Conservation (phyloP, 2,329 filamentous ascomycete species). For the Gliomastix tumulicola region DNA sequence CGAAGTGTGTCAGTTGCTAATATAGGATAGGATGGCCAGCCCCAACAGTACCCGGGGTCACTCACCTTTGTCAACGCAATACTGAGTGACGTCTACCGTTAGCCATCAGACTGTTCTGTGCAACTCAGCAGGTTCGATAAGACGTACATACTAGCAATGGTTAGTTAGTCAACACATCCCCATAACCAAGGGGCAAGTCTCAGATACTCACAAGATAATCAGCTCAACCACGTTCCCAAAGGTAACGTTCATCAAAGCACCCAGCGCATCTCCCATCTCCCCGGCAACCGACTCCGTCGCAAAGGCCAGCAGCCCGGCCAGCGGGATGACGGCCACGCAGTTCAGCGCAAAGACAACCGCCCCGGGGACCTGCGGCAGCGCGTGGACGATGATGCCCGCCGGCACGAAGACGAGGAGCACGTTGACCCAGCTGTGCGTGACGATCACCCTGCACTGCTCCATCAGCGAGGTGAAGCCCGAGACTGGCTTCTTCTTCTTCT, state of each 20-base stretch:
- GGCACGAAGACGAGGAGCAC: conserved; percentile 72
- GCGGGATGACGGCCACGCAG: conserved; percentile 66
- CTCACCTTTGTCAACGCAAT: conserved; percentile 64
- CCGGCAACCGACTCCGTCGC: conserved; percentile 70
- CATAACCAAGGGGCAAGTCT: too few species aligned
- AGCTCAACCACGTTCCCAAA: conserved; percentile 76
- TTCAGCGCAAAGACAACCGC: conserved; percentile 68
- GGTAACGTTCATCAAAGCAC: conserved; percentile 68
- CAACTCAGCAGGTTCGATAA: too few species aligned
- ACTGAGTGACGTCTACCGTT: conserved; percentile 33
- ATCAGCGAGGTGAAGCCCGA: too few species aligned
- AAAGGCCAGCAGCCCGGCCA: conserved; percentile 65
- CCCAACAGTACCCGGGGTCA: background rate
- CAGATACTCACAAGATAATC: conserved; percentile 58
- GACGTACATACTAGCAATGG: too few species aligned
- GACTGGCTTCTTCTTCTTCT: too few species aligned
- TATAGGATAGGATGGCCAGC: conserved; percentile 8
- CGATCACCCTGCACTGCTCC: too few species aligned
- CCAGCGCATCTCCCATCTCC: conserved; percentile 65
- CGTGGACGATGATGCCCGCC: conserved; percentile 62
- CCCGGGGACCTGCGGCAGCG: conserved; percentile 43
- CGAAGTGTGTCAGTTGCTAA: conserved; percentile 1
- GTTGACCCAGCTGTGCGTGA: conserved; percentile 74
- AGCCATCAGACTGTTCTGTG: too few species aligned
- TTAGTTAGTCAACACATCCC: too few species aligned